phyloP scores from a whole-genome alignment of 2,329 filamentous ascomycete species.

The Cryphonectria parasitica region DNA sequence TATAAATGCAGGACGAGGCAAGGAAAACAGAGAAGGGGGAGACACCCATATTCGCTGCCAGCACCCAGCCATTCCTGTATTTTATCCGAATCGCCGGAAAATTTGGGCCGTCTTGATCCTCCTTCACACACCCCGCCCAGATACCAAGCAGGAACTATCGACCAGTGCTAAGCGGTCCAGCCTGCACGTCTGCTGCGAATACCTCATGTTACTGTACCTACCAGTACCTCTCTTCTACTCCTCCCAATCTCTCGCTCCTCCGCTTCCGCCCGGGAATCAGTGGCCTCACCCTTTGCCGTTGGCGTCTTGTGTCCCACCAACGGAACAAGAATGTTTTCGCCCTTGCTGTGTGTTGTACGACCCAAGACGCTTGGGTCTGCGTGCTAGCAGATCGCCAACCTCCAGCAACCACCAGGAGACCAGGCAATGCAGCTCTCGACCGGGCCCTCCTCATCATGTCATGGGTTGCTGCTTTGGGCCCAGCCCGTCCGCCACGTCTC shows the following conservation, averaged over 20 bases:
- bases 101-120: neutral
- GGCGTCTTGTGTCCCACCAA: neutral
- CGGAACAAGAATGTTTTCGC: neutral
- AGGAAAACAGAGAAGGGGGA: neutral
- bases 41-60: neutral
- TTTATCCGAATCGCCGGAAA: constrained; percentile 4
- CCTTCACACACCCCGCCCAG: neutral
- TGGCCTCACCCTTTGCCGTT: neutral
- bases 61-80: neutral
- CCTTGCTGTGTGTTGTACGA: neutral
- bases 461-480: neutral
- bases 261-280: neutral
- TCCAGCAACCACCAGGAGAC: neutral
- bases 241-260: neutral
- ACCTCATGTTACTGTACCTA: neutral
- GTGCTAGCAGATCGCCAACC: neutral
- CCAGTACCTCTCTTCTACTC: neutral
- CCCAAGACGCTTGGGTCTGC: neutral
- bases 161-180: neutral
- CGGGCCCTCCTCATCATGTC: neutral
- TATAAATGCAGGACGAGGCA: neutral
- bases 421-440: neutral
- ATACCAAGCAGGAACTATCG: constrained; percentile 1
- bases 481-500: neutral
- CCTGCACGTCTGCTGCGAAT: neutral